Percentiles rank a stretch among this genome's conserved stretches.
These are phyloP conservation scores for Cutaneotrichosporon mucoides DNA, from an alignment of 1,284 basidiomycete genomes.

Conservation along the genomic window DNA sequence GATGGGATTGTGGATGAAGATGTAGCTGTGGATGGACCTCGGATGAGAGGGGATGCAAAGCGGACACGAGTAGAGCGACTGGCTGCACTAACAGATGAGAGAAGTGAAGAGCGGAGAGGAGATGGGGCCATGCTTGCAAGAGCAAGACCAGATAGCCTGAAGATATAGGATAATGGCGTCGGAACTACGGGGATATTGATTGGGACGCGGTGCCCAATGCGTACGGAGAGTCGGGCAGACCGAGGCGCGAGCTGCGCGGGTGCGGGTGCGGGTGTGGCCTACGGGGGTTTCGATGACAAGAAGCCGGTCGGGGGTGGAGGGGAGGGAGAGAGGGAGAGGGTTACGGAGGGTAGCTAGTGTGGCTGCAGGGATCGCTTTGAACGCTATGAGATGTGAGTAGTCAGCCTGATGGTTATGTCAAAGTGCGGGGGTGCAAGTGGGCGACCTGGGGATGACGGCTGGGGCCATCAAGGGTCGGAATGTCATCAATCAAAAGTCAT, in stretches of 20 bases:
- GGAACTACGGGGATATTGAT: background rate
- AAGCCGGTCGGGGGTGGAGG: background rate
- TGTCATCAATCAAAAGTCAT: too few relatives aligned
- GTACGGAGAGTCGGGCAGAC: background rate
- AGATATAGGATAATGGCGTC: background rate
- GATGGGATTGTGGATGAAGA: background rate
- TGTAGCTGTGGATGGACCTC: background rate
- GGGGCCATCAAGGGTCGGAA: too few relatives aligned
- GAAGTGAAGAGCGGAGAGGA: background rate
- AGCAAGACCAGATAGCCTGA: background rate
- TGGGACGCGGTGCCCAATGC: constrained; percentile 3
- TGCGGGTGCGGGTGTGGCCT: too few relatives aligned
- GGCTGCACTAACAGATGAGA: background rate
- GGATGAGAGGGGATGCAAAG: constrained; percentile 2
- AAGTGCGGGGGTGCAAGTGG: too few relatives aligned
- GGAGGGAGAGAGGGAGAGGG: background rate
- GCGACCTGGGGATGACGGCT: too few relatives aligned
- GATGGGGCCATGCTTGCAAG: background rate
- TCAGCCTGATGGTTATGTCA: too few relatives aligned
- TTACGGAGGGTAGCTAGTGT: background rate
- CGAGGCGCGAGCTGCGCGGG: background rate
- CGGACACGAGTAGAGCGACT: background rate
- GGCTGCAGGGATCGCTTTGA: background rate
- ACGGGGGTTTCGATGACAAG: background rate
- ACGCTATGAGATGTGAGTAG: too few relatives aligned